Evolutionary conservation across 352 stramenopile genomes (phyloP), one percentile per base, ranked within the genome.

Genomic region (Globisporangium radiosum): DNA sequence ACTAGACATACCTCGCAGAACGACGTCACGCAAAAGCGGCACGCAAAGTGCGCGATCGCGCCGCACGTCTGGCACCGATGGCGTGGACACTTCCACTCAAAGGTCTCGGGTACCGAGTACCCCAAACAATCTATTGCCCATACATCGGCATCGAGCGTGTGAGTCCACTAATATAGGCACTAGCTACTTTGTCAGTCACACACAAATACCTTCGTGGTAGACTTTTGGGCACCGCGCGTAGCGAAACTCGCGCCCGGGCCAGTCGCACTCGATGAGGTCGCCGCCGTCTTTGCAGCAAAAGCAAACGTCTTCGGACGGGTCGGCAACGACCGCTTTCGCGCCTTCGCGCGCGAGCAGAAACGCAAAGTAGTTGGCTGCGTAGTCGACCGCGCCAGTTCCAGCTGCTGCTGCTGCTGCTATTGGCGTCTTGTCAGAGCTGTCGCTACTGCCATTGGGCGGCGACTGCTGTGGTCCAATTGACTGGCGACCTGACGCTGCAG

Each of bases 261-360:
- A 91, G 59, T 94, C 85, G 59, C 85, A 94, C 60, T 92, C 81
- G 44, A 94, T 73, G 17, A 94, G 68, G 33, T 88, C 69, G 13
- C 85, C 85, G 36, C 85, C 85, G 60, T 94, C 85, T 62, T 90
- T 90, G 60, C 85, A 94, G 69, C 81, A 91, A 54, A 92, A 90
- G 52, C 85, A 94, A 48, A 86, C 78, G 47, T 94, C 85, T 60
- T 94, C 85, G 11, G 85, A 91, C 44, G 88, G 78, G 10, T 65
- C 56, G 15, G 52, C 57, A 10, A 57, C 57, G 15, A 61, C 52
- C 0, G 25, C 19, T 3, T 54, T 39, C 14, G 58, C 52, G 25
- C 69, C 54, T 56, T 91, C 81, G 36, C 81, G 78, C 33, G 62
- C 47, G 38, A 71, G 56, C 17, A 91, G 40, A 54, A 88, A 89